Evolutionary conservation across 768 basidiomycete genomes (phyloP), one percentile per base, ranked within the genome.

Genomic region (Pulveroboletus sp.): DNA sequence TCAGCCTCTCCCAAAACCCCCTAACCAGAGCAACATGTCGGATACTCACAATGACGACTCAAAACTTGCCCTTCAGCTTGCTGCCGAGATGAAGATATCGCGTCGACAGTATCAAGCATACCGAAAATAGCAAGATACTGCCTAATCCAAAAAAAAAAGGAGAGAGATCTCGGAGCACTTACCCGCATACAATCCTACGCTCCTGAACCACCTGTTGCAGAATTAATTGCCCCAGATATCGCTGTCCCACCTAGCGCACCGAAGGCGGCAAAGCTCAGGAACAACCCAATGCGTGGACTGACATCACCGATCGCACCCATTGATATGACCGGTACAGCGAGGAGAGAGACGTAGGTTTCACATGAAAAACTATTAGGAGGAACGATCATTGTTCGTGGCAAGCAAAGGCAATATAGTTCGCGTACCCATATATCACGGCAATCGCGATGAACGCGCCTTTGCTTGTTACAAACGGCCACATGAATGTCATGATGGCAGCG

Each of bases 201-300:
- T 55, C 36, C 45, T 28, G 32, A 64, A 0, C 74, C 73, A 3
- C 75, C 76, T 2, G 81, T 78, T 0, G 75, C 71, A 0, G 61
- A 62, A 46, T 76, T 74, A 56, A 89, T 85, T 0, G 82, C 82
- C 1, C 87, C 87, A 8, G 85, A 85, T 51, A 88, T 83, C 0
- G 87, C 87, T 3, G 85, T 83, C 0, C 87, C 87, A 0, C 73
- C 75, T 3, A 89, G 70, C 0, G 82, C 83, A 8, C 84, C 85
- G 15, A 87, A 35, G 0, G 86, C 75, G 21, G 80, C 49, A 43
- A 85, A 72, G 28, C 76, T 83, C 64, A 83, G 71, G 51, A 78
- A 79, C 73, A 86, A 80, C 6, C 87, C 86, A 0, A 77, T 68
- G 12, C 87, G 72, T 24, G 81, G 72, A 5, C 87, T 87, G 0